Evolutionary conservation across 2,329 filamentous ascomycete species (phyloP).

Genomic region (Corynespora cassiicola): DNA sequence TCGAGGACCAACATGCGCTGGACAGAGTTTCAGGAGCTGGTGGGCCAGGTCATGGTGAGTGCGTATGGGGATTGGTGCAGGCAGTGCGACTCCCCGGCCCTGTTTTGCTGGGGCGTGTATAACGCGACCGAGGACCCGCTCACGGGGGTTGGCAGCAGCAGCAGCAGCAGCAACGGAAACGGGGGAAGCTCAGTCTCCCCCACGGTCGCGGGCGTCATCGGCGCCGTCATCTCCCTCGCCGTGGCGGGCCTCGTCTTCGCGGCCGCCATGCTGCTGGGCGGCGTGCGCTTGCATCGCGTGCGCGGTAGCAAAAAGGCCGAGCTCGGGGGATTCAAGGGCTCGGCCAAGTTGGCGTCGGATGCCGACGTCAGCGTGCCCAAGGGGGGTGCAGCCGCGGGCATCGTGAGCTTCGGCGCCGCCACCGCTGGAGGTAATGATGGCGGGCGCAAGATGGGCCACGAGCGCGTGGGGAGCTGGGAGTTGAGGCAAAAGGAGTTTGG

Average conservation of each 20-base stretch:
- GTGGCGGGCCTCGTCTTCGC: conserved; percentile 52
- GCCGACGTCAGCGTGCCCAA: conserved; percentile 57
- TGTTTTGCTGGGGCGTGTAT: conserved; percentile 60
- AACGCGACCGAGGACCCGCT: conserved; percentile 18
- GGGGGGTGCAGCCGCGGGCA: conserved; percentile 44
- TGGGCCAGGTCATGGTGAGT: conserved; percentile 52
- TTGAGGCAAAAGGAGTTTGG: conserved; percentile 49
- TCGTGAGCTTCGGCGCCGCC: conserved; percentile 26
- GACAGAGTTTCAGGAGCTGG: conserved; percentile 55
- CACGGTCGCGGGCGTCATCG: conserved; percentile 62
- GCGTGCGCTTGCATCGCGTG: conserved; percentile 53
- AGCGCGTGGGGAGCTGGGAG: conserved; percentile 65
- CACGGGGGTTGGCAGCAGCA: conserved; percentile 4
- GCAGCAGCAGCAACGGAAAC: neutral
- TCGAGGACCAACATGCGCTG: conserved; percentile 56
- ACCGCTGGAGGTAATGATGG: conserved; percentile 17
- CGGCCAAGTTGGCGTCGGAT: conserved; percentile 61
- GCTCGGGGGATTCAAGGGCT: conserved; percentile 64
- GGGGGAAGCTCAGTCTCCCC: conserved; percentile 41
- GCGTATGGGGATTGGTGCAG: conserved; percentile 61
- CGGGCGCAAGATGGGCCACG: conserved; percentile 49
- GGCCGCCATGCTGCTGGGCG: conserved; percentile 52
- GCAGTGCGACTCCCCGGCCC: conserved; percentile 50
- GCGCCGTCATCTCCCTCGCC: conserved; percentile 59
- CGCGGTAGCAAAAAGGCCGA: conserved; percentile 35